Percentiles rank a stretch among this genome's conserved stretches.
Conservation (phyloP, 768 basidiomycete genomes). For the Thelephora ganbajun region DNA sequence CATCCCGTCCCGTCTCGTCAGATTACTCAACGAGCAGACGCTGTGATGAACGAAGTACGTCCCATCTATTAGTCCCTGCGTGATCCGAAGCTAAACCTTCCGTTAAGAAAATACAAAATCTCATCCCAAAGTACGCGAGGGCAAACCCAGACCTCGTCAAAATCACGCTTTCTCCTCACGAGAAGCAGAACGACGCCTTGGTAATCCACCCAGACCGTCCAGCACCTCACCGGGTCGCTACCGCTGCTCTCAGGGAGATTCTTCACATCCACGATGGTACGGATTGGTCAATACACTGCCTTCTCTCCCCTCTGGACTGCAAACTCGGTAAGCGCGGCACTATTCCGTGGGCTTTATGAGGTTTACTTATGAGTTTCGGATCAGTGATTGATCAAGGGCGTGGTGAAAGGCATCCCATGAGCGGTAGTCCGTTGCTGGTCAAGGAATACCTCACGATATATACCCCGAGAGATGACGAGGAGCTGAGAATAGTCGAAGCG, state of each 20-base stretch:
- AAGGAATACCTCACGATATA: conserved; percentile 16
- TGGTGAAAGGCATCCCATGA: conserved; percentile 17
- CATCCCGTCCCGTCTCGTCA: conserved; percentile 16
- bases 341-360: neutral
- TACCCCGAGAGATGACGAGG: conserved; percentile 15
- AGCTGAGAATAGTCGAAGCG: conserved; percentile 13
- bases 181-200: conserved; percentile 9
- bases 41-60: conserved; percentile 10
- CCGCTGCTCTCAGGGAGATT: conserved; percentile 11
- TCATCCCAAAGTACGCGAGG: conserved; percentile 7
- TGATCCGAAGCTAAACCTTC: neutral
- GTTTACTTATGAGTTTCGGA: neutral
- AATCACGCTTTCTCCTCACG: conserved; percentile 10
- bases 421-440: conserved; percentile 10
- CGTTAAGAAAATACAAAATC: conserved; percentile 6
- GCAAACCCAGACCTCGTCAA: conserved; percentile 12
- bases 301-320: conserved; percentile 15
- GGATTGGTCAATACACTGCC: conserved; percentile 14
- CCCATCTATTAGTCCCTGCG: neutral
- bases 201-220: conserved; percentile 9
- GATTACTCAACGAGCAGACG: conserved; percentile 8
- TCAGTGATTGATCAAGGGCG: conserved; percentile 15
- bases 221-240: conserved; percentile 11
- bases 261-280: conserved; percentile 11
- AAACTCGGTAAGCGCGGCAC: conserved; percentile 10